These are phyloP conservation scores for Kwoniella europaea DNA, from an alignment of 768 basidiomycete genomes.

Conservation along the genomic window DNA sequence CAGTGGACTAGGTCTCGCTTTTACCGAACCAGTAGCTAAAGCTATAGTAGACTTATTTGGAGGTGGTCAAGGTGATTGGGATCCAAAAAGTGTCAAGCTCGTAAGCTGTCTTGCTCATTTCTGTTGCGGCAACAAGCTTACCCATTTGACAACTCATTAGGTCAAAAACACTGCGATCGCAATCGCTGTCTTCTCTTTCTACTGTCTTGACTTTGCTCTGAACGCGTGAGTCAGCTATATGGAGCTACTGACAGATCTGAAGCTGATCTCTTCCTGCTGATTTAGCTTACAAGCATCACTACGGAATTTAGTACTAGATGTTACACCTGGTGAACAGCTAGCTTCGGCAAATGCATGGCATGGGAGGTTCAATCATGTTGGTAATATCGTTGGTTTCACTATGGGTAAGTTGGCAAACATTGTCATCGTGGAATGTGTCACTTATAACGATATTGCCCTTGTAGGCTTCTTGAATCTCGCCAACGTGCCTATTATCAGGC, in stretches of 20 bases:
- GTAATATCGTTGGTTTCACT: constrained; percentile 92
- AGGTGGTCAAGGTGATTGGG: constrained; percentile 82
- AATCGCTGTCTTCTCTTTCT: constrained; percentile 88
- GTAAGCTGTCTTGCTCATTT: constrained; percentile 59
- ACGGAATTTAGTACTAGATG: constrained; percentile 88
- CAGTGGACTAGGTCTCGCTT: constrained; percentile 80
- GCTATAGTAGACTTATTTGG: constrained; percentile 78
- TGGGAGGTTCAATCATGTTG: constrained; percentile 93
- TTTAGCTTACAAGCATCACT: constrained; percentile 72
- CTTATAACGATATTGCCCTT: not conserved
- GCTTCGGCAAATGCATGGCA: constrained; percentile 98
- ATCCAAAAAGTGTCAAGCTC: constrained; percentile 70
- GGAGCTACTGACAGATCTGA: not conserved
- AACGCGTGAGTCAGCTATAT: constrained; percentile 66
- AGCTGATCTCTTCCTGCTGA: constrained; percentile 3
- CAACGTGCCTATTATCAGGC: constrained; percentile 73
- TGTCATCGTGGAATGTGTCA: too few relatives aligned
- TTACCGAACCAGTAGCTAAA: constrained; percentile 73
- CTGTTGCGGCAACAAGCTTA: not conserved
- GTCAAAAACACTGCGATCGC: constrained; percentile 74
- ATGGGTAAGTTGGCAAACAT: constrained; percentile 66
- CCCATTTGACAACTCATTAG: constrained; percentile 57
- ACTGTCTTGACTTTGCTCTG: constrained; percentile 93
- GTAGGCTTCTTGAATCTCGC: constrained; percentile 87
- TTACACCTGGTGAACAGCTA: constrained; percentile 85